Base-by-base conservation (phyloP, 139 green algal genomes). In the Pleodorina starrii region DNA sequence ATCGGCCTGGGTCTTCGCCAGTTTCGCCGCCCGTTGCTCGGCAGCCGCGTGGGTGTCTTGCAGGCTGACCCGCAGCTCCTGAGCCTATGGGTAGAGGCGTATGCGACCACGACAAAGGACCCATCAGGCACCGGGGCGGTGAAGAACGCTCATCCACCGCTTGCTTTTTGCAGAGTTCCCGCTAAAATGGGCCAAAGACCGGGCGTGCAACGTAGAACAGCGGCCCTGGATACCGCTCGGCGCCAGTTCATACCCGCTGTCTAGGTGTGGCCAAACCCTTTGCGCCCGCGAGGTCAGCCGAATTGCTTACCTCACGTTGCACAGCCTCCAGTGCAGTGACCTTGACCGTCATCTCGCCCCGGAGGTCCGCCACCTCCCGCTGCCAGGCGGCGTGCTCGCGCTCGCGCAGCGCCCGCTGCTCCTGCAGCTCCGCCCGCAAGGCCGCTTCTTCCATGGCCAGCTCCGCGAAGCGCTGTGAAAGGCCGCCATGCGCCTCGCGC, bases 281-380 rank as follows among this genome's bases (percentile, higher is more conserved):
- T n/a, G n/a, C n/a, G n/a, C n/a, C n/a, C n/a, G n/a, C n/a, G n/a
- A n/a, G n/a, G n/a, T n/a, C n/a, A n/a, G n/a, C n/a, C n/a, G n/a
- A n/a, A n/a, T n/a, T n/a, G n/a, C n/a, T n/a, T n/a, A n/a, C n/a
- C n/a, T n/a, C n/a, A n/a, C n/a, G n/a, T n/a, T n/a, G n/a, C n/a
- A n/a, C n/a, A n/a, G n/a, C n/a, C n/a, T n/a, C n/a, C n/a, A 51
- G 27, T 42, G 72, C 42, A 29, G 40, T 14, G 16, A 54, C 16
- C 72, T 80, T 80, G 72, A 16, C 48, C 1, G 50, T 36, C 48
- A 89, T 48, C 23, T 82, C 48, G 5, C 23, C 69, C 84, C 74
- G 5, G 0, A 59, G 1, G 0, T 42, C 74, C 43, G 38, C 75
- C 86, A 85, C 59, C 59, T 86, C 10, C n/a, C 42, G n/a, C 32